Conservation (phyloP, 139 green algal species). For the Marvania coccoides region DNA sequence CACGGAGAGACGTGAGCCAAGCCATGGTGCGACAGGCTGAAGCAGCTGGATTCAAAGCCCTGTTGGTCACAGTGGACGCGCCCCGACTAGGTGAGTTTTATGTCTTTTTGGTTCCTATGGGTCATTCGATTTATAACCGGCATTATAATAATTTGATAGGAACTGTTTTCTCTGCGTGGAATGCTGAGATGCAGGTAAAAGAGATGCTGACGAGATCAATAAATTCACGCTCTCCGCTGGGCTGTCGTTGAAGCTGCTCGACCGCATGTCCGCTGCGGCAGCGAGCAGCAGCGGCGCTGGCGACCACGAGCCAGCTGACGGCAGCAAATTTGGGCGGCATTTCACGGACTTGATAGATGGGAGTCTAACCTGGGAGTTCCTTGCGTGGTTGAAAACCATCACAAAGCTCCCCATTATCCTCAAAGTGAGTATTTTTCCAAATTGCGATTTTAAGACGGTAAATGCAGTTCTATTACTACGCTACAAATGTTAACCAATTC, state of each 20-base stretch:
- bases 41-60: slow-evolving; percentile 55
- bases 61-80: slow-evolving; percentile 86
- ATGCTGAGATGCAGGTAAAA: slow-evolving; percentile 21
- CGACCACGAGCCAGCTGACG: background rate
- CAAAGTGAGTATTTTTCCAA: slow-evolving; percentile 76
- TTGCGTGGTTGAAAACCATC: slow-evolving; percentile 66
- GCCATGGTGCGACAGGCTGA: slow-evolving; percentile 58
- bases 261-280: background rate
- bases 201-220: slow-evolving; percentile 67
- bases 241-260: slow-evolving; percentile 48
- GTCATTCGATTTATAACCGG: background rate
- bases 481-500: too few relatives aligned
- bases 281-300: background rate
- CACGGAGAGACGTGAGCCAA: slow-evolving; percentile 46
- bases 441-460: too few relatives aligned
- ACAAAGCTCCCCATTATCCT: slow-evolving; percentile 73
- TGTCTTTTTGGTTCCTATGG: background rate
- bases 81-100: slow-evolving; percentile 43
- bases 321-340: slow-evolving; percentile 4
- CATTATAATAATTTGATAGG: background rate
- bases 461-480: too few relatives aligned
- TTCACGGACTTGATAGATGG: slow-evolving; percentile 43
- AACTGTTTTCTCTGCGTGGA: background rate
- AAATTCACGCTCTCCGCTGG: slow-evolving; percentile 44
- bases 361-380: slow-evolving; percentile 62